Percentiles rank a stretch among this genome's conserved stretches.
Conservation (phyloP, 768 basidiomycete genomes). For the Lentinula edodes region DNA sequence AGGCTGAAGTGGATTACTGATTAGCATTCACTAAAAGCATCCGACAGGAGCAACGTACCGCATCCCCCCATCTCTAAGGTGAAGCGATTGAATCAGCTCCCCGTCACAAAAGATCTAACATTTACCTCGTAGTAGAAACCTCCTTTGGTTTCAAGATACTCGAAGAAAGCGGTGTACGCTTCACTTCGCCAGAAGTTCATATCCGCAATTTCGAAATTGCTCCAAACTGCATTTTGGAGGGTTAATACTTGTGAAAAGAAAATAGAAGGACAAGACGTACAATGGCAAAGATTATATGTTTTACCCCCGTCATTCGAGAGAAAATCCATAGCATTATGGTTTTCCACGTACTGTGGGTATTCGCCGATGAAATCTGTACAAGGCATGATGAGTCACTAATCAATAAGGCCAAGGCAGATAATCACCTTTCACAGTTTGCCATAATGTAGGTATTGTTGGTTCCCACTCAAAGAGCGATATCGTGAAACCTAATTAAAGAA, state of each 20-base stretch:
- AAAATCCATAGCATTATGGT: slow-evolving; percentile 67
- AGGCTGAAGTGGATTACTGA: not conserved
- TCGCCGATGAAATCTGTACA: slow-evolving; percentile 57
- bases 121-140: slow-evolving; percentile 89
- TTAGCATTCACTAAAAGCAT: not conserved
- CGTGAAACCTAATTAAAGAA: slow-evolving; percentile 54
- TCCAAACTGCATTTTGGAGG: slow-evolving; percentile 53
- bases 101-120: not conserved
- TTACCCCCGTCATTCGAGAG: slow-evolving; percentile 65
- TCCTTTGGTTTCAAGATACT: slow-evolving; percentile 72
- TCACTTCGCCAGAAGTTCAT: slow-evolving; percentile 86
- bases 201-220: slow-evolving; percentile 88
- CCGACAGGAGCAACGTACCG: slow-evolving; percentile 19
- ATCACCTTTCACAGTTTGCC: slow-evolving; percentile 66
- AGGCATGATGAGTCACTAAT: not conserved
- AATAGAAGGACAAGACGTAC: slow-evolving; percentile 24
- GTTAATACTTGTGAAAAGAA: not conserved
- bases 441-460: slow-evolving; percentile 76
- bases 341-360: slow-evolving; percentile 55
- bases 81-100: not conserved
- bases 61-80: slow-evolving; percentile 74
- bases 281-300: slow-evolving; percentile 68
- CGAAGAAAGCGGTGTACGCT: slow-evolving; percentile 81
- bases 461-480: slow-evolving; percentile 74
- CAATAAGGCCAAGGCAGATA: not conserved